phyloP scores from a whole-genome alignment of 2,329 filamentous ascomycete species.

The Botrytis tulipae region DNA sequence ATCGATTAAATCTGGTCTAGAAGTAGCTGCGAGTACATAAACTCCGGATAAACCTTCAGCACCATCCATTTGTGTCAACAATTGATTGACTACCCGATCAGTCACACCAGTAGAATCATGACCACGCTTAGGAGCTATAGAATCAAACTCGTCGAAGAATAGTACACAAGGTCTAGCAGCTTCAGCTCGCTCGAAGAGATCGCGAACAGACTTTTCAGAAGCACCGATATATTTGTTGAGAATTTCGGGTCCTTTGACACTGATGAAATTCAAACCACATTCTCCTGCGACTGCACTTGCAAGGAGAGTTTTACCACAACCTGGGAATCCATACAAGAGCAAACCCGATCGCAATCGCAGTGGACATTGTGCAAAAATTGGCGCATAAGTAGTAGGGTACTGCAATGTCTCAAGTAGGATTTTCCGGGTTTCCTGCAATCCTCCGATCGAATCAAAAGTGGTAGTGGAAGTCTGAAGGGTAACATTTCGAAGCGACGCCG shows the following conservation, averaged over 20 bases:
- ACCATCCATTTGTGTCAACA: slow-evolving; percentile 98
- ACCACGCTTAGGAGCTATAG: slow-evolving; percentile 92
- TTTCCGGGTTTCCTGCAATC: slow-evolving; percentile 79
- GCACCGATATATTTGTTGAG: slow-evolving; percentile 99
- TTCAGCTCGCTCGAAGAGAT: slow-evolving; percentile 88
- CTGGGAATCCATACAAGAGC: slow-evolving; percentile 89
- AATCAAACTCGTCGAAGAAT: slow-evolving; percentile 99
- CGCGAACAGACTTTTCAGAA: slow-evolving; percentile 91
- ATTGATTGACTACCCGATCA: slow-evolving; percentile 95
- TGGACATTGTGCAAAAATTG: slow-evolving; percentile 94
- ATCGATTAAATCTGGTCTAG: slow-evolving; percentile 90
- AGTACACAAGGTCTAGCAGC: slow-evolving; percentile 90
- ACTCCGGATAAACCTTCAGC: slow-evolving; percentile 93
- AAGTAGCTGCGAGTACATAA: slow-evolving; percentile 93
- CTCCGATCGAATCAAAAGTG: slow-evolving; percentile 89
- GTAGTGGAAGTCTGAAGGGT: slow-evolving; percentile 90
- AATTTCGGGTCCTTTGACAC: slow-evolving; percentile 96
- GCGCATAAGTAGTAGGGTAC: slow-evolving; percentile 96
- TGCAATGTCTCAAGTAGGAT: slow-evolving; percentile 93
- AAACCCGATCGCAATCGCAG: slow-evolving; percentile 91
- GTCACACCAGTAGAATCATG: slow-evolving; percentile 99
- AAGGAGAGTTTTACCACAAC: slow-evolving; percentile 93
- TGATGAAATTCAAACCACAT: slow-evolving; percentile 97
- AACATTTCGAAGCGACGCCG: slow-evolving; percentile 90
- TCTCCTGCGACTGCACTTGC: slow-evolving; percentile 97